phyloP scores from a whole-genome alignment of 345 rosid genomes.

The Salix viminalis region DNA sequence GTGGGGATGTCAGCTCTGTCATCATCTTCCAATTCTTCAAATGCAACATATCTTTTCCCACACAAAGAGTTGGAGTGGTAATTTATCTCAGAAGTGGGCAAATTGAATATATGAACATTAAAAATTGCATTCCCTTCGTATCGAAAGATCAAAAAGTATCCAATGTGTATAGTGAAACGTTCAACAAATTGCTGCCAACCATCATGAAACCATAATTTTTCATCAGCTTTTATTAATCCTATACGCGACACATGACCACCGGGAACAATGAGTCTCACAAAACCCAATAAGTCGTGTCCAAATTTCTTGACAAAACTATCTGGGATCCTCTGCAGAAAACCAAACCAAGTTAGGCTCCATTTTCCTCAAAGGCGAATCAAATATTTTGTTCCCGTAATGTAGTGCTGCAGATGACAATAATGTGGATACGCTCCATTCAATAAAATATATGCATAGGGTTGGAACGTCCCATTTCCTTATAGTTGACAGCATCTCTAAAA shows the following conservation, averaged over 20 bases:
- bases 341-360: constrained; percentile 10
- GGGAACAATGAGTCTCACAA: constrained; percentile 70
- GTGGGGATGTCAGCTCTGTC: constrained; percentile 34
- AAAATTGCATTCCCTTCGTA: constrained; percentile 79
- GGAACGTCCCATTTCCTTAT: neutral
- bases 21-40: constrained; percentile 72
- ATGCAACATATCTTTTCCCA: constrained; percentile 53
- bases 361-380: neutral
- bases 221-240: constrained; percentile 64
- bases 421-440: neutral
- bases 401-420: neutral
- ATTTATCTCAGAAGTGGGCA: constrained; percentile 64
- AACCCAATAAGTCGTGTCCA: constrained; percentile 64
- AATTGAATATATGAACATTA: constrained; percentile 65
- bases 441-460: neutral
- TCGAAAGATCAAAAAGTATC: constrained; percentile 75
- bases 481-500: neutral
- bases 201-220: constrained; percentile 72
- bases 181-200: constrained; percentile 88
- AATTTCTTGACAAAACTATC: constrained; percentile 68
- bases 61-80: constrained; percentile 44
- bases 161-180: constrained; percentile 61
- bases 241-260: constrained; percentile 70
- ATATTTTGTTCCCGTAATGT: neutral
- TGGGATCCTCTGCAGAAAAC: constrained; percentile 73